These are phyloP conservation scores for Polychytrium aggregatum DNA, from an alignment of 192 early-diverging fungal genomes.

Conservation along the genomic window DNA sequence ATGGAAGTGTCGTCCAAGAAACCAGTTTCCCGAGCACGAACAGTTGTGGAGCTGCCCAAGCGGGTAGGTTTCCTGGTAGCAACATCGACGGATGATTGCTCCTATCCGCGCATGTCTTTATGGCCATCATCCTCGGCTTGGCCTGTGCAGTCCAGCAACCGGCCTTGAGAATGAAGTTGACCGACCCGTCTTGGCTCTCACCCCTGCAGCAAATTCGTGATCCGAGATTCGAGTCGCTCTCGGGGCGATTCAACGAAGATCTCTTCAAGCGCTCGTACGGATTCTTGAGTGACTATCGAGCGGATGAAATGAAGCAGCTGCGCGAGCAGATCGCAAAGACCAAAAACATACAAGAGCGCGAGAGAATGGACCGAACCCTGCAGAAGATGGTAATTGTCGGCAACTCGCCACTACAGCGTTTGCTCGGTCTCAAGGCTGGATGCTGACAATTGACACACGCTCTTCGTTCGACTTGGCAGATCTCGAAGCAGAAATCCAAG, in stretches of 20 bases:
- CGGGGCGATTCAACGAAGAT: constrained; percentile 83
- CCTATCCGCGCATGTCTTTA: no score
- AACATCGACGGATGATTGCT: no score
- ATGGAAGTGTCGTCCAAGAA: constrained; percentile 68
- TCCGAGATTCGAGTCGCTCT: constrained; percentile 84
- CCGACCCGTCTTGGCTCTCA: background rate
- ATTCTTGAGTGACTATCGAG: constrained; percentile 73
- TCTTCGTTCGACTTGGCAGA: constrained; percentile 1
- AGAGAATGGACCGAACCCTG: constrained; percentile 46
- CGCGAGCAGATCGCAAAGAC: constrained; percentile 51
- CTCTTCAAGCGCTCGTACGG: constrained; percentile 86
- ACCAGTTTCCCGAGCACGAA: constrained; percentile 58
- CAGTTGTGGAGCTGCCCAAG: constrained; percentile 50
- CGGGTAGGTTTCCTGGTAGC: no score
- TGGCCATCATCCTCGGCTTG: no score
- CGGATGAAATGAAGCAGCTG: constrained; percentile 62
- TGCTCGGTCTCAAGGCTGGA: no score
- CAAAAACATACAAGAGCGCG: constrained; percentile 47
- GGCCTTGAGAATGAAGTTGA: background rate
- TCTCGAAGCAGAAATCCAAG: constrained; percentile 14
- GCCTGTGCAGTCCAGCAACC: background rate
- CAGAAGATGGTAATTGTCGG: constrained; percentile 45
- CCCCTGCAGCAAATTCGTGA: constrained; percentile 50
- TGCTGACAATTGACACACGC: background rate
- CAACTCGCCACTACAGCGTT: no score